Evolutionary conservation across 345 rosid genomes (phyloP).

Genomic region (Linum usitatissimum): DNA sequence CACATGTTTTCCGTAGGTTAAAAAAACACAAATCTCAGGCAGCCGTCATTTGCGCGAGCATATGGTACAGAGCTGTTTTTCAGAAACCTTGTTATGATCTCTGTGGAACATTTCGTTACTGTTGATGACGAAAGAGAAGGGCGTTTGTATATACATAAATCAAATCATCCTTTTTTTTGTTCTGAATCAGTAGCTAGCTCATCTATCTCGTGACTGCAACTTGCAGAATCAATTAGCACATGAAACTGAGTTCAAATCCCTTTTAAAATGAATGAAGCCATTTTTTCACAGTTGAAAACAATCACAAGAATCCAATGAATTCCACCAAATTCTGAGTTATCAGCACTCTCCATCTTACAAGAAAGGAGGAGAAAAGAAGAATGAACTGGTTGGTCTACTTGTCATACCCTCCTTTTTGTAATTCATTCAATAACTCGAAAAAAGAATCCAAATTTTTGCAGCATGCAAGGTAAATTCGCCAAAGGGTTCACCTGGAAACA

Average conservation of each 20-base stretch:
- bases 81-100: not conserved
- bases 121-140: too few relatives aligned
- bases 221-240: too few relatives aligned
- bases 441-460: not conserved
- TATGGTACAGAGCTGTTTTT: slow-evolving; percentile 24
- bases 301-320: too few relatives aligned
- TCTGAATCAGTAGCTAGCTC: too few relatives aligned
- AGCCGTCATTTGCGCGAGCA: slow-evolving; percentile 23
- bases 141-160: too few relatives aligned
- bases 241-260: too few relatives aligned
- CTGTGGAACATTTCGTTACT: not conserved
- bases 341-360: not conserved
- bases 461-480: not conserved
- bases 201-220: too few relatives aligned
- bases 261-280: too few relatives aligned
- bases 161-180: too few relatives aligned
- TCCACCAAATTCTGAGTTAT: too few relatives aligned
- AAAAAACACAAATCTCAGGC: slow-evolving; percentile 15
- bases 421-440: not conserved
- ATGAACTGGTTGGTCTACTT: not conserved
- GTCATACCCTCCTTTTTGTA: not conserved
- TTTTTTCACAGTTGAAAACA: too few relatives aligned
- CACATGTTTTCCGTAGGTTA: not conserved
- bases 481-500: not conserved
- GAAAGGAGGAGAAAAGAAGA: not conserved